A percentile compares a stretch with the other conserved stretches of the same genome.
phyloP scores from a whole-genome alignment of 257 asterid species.

The Osmanthus fragrans region DNA sequence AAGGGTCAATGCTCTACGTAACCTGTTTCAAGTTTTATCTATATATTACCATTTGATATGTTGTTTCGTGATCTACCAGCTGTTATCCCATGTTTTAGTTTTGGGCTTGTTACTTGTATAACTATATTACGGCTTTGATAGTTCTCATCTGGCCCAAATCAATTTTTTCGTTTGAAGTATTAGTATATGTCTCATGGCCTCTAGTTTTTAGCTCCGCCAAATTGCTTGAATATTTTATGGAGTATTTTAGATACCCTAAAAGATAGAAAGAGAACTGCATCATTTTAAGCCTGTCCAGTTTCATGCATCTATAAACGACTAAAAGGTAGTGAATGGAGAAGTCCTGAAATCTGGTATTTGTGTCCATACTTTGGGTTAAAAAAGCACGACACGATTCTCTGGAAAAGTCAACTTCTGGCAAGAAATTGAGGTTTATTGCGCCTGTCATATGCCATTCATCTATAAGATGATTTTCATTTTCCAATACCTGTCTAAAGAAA shows the following conservation, averaged over 20 bases:
- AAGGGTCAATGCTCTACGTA: neutral
- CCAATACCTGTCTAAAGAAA: neutral
- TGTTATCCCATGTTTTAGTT: neutral
- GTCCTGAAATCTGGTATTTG: slow-evolving; percentile 1
- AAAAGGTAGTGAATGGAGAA: neutral
- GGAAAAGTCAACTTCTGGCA: neutral
- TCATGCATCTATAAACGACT: neutral
- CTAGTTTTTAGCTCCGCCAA: neutral
- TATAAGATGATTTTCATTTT: neutral
- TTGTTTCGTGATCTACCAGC: neutral
- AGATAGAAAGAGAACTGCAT: slow-evolving; percentile 9
- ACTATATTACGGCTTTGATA: slow-evolving; percentile 1
- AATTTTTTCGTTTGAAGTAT: neutral
- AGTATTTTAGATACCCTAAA: neutral
- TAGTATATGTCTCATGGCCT: neutral
- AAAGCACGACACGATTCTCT: neutral
- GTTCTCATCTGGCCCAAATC: neutral
- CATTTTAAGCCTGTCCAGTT: neutral
- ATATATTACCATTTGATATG: neutral
- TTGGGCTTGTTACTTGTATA: neutral
- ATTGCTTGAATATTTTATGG: slow-evolving; percentile 7
- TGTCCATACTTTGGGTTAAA: neutral
- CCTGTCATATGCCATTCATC: neutral
- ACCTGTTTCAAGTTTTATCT: slow-evolving; percentile 11
- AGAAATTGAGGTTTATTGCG: neutral